These are phyloP conservation scores for Phoma sp. DNA, from an alignment of 2,329 filamentous ascomycete genomes.

Conservation along the genomic window DNA sequence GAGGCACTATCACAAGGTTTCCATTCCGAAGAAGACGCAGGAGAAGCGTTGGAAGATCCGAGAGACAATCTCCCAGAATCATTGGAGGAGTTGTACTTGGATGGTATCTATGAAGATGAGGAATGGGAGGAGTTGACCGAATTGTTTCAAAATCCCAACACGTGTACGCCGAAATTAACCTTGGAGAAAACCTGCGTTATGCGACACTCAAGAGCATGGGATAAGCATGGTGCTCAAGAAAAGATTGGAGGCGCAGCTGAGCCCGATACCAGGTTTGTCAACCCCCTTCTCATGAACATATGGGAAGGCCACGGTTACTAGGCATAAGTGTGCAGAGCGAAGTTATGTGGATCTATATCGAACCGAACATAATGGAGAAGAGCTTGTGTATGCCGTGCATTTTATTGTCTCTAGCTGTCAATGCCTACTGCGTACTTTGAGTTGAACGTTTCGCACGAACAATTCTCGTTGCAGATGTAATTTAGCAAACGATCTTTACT, in stretches of 20 bases:
- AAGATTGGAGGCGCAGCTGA: background rate
- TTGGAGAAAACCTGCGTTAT: conserved; percentile 1
- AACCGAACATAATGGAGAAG: too few species aligned
- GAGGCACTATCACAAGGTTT: background rate
- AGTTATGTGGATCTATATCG: too few species aligned
- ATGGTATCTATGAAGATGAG: background rate
- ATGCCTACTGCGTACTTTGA: too few species aligned
- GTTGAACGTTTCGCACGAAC: too few species aligned
- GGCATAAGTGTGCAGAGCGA: too few species aligned
- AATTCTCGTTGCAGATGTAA: too few species aligned
- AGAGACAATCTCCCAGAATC: conserved; percentile 8
- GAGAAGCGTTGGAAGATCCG: background rate
- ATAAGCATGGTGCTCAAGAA: background rate
- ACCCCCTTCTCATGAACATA: background rate
- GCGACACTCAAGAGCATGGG: background rate
- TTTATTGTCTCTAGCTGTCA: too few species aligned
- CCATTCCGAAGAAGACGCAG: background rate
- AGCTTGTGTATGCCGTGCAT: too few species aligned
- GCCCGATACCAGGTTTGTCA: background rate
- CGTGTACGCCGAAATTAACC: conserved; percentile 3
- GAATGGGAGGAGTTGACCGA: background rate
- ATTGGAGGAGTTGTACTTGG: conserved; percentile 9
- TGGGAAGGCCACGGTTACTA: background rate
- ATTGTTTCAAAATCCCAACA: background rate
- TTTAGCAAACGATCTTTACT: too few species aligned